Evolutionary conservation across 352 stramenopile species (phyloP), one percentile per base, ranked within the genome.

Genomic region (Globisporangium abappressorium): DNA sequence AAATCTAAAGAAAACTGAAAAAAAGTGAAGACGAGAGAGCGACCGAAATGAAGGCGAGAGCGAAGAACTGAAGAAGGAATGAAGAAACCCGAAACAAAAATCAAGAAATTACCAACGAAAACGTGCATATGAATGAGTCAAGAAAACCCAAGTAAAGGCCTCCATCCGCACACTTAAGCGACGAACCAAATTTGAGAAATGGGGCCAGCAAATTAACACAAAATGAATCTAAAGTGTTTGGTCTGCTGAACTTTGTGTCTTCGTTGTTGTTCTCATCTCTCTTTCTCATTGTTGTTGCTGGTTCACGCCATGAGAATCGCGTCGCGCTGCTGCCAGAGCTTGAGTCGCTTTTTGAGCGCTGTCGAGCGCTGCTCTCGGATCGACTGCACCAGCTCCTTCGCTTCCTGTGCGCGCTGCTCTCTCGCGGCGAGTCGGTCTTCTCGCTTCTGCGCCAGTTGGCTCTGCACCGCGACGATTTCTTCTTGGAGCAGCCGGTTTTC

Each of bases 291-390:
- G 2, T 43, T n/a, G 26, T 9, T 20, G 49, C 49, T 2, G 2
- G 18, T 46, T 56, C n/a, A 30, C 9, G n/a, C 2, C 28, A 30
- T 6, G 14, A 67, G 55, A 12, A 73, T 36, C 26, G 54, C 47
- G n/a, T 73, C 63, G 9, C 68, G 65, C 43, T 75, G 43, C 63
- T 76, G 66, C 69, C 71, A 80, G 34, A 72, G 62, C 26, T 75
- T 65, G 3, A 74, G 70, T 3, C 78, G 70, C 20, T 70, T 64
- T 34, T 84, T 82, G 47, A 77, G n/a, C 3, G 69, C 79, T 9
- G 51, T 53, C 14, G 70, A 70, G 51, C 78, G 80, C 57, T 79
- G 73, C 14, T 82, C 62, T 18, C 78, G 66, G 30, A 86, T 70
- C 6, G 57, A 72, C 51, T 76, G 70, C 47, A 78, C 56, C n/a